phyloP scores from a whole-genome alignment of 495 filamentous ascomycete genomes.

The Pyrenula aspistea region DNA sequence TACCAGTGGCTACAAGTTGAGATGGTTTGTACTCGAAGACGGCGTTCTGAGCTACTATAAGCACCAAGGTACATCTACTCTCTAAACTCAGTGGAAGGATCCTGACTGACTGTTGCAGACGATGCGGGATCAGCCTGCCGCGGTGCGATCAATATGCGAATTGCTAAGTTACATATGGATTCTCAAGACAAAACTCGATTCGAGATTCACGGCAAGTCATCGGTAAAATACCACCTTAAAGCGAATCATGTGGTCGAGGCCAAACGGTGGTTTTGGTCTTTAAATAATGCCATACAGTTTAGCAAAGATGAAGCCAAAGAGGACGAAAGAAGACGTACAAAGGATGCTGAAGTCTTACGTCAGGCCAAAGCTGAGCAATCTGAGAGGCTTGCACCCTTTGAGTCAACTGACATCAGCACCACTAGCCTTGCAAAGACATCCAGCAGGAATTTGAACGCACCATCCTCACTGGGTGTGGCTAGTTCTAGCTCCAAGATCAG shows the following conservation, averaged over 20 bases:
- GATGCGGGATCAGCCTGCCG: slow-evolving; percentile 88
- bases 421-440: slow-evolving; percentile 16
- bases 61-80: slow-evolving; percentile 55
- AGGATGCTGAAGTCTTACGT: slow-evolving; percentile 62
- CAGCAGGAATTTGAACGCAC: slow-evolving; percentile 25
- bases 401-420: slow-evolving; percentile 10
- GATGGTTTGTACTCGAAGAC: slow-evolving; percentile 97
- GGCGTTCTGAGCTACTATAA: slow-evolving; percentile 98
- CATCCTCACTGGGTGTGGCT: slow-evolving; percentile 20
- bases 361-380: slow-evolving; percentile 57
- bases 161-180: slow-evolving; percentile 89
- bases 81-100: not conserved
- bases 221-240: slow-evolving; percentile 96
- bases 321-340: slow-evolving; percentile 62
- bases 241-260: slow-evolving; percentile 92
- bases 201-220: slow-evolving; percentile 93
- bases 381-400: slow-evolving; percentile 26
- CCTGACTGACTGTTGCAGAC: slow-evolving; percentile 33
- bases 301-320: slow-evolving; percentile 91
- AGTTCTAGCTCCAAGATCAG: slow-evolving; percentile 29
- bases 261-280: slow-evolving; percentile 92
- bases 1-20: slow-evolving; percentile 84
- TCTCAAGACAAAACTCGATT: slow-evolving; percentile 93
- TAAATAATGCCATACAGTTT: slow-evolving; percentile 98
- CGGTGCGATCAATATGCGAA: slow-evolving; percentile 96